Evolutionary conservation across 2,329 filamentous ascomycete genomes (phyloP).

Genomic region (Fonsecaea monophora): DNA sequence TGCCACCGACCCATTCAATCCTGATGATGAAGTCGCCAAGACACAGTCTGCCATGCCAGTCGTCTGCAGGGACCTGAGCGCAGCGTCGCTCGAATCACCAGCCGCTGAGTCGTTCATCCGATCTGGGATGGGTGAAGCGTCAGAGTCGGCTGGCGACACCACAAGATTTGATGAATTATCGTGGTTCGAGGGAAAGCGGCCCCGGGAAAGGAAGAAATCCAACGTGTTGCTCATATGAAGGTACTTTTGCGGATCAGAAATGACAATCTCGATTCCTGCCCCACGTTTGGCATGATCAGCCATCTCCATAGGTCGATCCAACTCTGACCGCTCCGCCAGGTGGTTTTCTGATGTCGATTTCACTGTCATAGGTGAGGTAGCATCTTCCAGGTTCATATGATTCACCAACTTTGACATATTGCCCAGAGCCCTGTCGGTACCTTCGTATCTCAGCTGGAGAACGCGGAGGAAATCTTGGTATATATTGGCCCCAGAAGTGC

Average conservation of each 20-base stretch:
- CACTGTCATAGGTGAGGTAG: neutral
- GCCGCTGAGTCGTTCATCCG: neutral
- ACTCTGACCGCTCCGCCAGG: neutral
- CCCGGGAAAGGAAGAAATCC: conserved; percentile 18
- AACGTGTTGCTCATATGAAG: conserved; percentile 12
- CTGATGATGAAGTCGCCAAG: neutral
- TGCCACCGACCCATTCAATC: neutral
- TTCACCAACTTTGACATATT: conserved; percentile 10
- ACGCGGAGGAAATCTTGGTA: conserved; percentile 18
- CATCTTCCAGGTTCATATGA: conserved; percentile 9
- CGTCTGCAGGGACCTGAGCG: neutral
- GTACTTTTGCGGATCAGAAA: conserved; percentile 11
- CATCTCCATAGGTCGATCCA: neutral
- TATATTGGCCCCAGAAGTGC: neutral
- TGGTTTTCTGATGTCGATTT: neutral
- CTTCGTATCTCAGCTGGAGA: conserved; percentile 14
- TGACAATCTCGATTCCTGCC: conserved; percentile 5
- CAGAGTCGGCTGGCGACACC: neutral
- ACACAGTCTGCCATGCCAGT: neutral
- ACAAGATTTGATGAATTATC: neutral
- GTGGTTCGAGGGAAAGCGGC: conserved; percentile 3
- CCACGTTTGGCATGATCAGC: neutral
- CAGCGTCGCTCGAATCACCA: neutral
- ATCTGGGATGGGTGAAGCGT: neutral
- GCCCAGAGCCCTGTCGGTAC: conserved; percentile 10